Evolutionary conservation across 2,329 filamentous ascomycete species (phyloP).

Genomic region (Colletotrichum echinochloae): DNA sequence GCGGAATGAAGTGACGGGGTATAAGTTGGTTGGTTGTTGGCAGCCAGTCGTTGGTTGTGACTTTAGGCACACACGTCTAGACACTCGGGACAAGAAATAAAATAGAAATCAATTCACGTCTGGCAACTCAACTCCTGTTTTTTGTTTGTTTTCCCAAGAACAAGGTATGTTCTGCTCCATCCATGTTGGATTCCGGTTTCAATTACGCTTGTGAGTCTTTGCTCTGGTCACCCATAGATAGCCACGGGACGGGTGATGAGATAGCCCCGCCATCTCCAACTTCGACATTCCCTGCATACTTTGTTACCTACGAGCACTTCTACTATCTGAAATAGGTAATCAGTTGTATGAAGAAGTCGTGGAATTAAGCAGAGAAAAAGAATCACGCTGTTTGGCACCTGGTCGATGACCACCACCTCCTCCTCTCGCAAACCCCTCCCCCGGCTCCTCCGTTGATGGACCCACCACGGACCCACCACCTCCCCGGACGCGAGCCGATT

Average conservation of each 20-base stretch:
- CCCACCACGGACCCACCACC: neutral
- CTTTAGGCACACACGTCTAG: neutral
- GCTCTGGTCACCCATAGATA: too few species aligned
- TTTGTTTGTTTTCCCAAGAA: neutral
- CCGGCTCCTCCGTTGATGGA: neutral
- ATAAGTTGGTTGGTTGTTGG: neutral
- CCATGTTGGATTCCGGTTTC: neutral
- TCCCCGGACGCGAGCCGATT: constrained; percentile 13
- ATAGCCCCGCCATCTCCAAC: too few species aligned
- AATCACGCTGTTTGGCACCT: neutral
- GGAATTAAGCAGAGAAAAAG: neutral
- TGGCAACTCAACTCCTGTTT: too few species aligned
- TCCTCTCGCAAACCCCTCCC: neutral
- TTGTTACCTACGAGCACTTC: neutral
- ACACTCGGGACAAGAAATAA: too few species aligned
- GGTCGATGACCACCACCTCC: neutral
- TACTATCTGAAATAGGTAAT: too few species aligned
- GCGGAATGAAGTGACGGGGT: neutral
- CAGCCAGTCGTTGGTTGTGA: neutral
- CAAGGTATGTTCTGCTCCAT: neutral
- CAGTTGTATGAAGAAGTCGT: neutral
- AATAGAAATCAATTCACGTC: too few species aligned
- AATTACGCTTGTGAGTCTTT: too few species aligned
- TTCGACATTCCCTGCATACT: too few species aligned
- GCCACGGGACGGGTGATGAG: too few species aligned